A percentile compares a stretch with the other conserved stretches of the same genome.
Evolutionary conservation across 306 rosid species (phyloP).

Genomic region (Prosopis cineraria): DNA sequence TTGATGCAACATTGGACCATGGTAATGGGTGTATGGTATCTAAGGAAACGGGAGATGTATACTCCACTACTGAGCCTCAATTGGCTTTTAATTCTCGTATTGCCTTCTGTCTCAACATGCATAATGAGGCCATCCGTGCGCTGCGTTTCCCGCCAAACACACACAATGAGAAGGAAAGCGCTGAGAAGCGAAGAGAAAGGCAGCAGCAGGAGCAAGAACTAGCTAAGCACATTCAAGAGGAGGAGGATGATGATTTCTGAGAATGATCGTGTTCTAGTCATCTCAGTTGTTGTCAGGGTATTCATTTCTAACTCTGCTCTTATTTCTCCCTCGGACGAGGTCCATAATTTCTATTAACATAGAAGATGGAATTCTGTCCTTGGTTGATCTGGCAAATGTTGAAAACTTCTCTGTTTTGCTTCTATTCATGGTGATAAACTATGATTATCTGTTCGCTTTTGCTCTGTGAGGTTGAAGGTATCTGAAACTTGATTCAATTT

Average conservation of each 20-base stretch:
- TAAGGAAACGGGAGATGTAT: conserved; percentile 90
- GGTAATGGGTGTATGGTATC: conserved; percentile 88
- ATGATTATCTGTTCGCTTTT: not conserved
- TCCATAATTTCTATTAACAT: not conserved
- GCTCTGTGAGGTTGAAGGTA: not conserved
- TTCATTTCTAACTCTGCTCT: conserved; percentile 13
- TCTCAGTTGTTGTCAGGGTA: not conserved
- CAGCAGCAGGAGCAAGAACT: conserved; percentile 53
- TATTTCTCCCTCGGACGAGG: not conserved
- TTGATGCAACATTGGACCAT: conserved; percentile 79
- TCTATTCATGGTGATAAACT: not conserved
- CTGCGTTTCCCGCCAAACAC: conserved; percentile 60
- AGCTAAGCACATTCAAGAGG: conserved; percentile 50
- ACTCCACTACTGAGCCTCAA: conserved; percentile 89
- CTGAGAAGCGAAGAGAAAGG: conserved; percentile 46
- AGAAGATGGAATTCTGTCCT: not conserved
- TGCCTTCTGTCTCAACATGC: conserved; percentile 92
- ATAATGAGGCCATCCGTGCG: conserved; percentile 87
- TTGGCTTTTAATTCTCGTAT: conserved; percentile 89
- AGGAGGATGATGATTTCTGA: conserved; percentile 54
- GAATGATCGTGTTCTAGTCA: not conserved
- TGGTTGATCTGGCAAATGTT: not conserved
- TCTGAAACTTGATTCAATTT: not conserved
- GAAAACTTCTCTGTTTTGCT: not conserved
- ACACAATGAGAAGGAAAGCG: conserved; percentile 44